Percentiles rank a stretch among this genome's conserved stretches.
These are phyloP conservation scores for Calonectria fujianensis DNA, from an alignment of 2,329 filamentous ascomycete species.

Conservation along the genomic window DNA sequence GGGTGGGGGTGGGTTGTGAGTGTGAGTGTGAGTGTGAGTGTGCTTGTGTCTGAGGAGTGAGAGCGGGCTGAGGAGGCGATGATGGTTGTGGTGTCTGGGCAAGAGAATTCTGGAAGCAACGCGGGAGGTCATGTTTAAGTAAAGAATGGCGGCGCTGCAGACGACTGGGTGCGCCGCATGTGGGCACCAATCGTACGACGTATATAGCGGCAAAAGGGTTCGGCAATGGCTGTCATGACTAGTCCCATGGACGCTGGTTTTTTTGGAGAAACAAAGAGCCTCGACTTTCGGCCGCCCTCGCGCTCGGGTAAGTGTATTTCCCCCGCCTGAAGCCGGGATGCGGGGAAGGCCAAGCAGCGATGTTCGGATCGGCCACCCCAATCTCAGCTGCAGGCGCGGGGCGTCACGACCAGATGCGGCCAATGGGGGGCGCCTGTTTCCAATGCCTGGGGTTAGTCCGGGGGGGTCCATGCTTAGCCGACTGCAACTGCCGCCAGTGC, in stretches of 20 bases:
- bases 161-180: neutral
- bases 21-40: neutral
- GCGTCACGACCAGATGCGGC: constrained; percentile 10
- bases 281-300: neutral
- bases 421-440: constrained; percentile 29
- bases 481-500: constrained; percentile 41
- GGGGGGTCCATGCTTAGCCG: constrained; percentile 36
- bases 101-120: constrained; percentile 2
- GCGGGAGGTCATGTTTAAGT: constrained; percentile 28
- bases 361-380: constrained; percentile 29
- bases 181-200: constrained; percentile 43
- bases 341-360: constrained; percentile 14
- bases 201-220: constrained; percentile 39
- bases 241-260: neutral
- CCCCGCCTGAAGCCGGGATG: constrained; percentile 29
- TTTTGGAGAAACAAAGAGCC: constrained; percentile 35
- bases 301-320: constrained; percentile 45
- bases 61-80: neutral
- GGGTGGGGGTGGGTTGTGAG: constrained; percentile 1
- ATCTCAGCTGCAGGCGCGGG: constrained; percentile 19
- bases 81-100: neutral
- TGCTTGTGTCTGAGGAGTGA: neutral
- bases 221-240: constrained; percentile 38
- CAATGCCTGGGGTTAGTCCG: constrained; percentile 23
- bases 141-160: neutral